Evolutionary conservation across 768 basidiomycete genomes (phyloP).

Genomic region (Suillus placidus): DNA sequence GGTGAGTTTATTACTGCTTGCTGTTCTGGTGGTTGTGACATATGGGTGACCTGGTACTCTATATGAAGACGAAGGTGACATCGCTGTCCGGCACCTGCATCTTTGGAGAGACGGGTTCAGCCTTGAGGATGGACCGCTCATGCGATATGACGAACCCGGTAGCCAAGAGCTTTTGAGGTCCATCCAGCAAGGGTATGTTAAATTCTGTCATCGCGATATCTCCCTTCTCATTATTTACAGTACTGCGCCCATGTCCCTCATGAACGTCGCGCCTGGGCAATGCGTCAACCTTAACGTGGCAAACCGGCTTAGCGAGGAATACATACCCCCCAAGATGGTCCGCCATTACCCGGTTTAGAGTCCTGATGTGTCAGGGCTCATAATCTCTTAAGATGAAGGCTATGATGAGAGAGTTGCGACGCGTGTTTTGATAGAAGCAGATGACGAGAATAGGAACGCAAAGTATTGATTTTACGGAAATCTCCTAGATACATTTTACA

Average conservation of each 20-base stretch:
- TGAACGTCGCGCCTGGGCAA: constrained; percentile 76
- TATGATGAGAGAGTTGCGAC: too few relatives aligned
- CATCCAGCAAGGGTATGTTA: constrained; percentile 68
- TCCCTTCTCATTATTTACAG: constrained; percentile 39
- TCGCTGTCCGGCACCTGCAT: constrained; percentile 73
- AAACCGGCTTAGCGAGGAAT: constrained; percentile 72
- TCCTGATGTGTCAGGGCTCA: too few relatives aligned
- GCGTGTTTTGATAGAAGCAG: too few relatives aligned
- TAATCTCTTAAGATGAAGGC: too few relatives aligned
- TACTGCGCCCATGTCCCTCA: constrained; percentile 74
- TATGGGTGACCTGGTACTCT: background rate
- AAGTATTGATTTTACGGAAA: too few relatives aligned
- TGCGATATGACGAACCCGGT: constrained; percentile 80
- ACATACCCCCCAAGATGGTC: constrained; percentile 59
- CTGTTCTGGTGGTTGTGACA: background rate
- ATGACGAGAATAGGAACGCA: too few relatives aligned
- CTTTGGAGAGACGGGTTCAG: constrained; percentile 96
- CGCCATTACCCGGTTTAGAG: too few relatives aligned
- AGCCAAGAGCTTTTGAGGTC: constrained; percentile 70
- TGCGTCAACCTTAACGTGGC: constrained; percentile 82
- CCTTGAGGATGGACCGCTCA: constrained; percentile 84
- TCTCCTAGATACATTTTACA: too few relatives aligned
- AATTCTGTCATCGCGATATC: background rate
- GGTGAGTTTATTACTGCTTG: constrained; percentile 16
- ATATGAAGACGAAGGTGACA: constrained; percentile 46